These are phyloP conservation scores for Phytophthora kernoviae DNA, from an alignment of 352 stramenopile species.

Conservation along the genomic window DNA sequence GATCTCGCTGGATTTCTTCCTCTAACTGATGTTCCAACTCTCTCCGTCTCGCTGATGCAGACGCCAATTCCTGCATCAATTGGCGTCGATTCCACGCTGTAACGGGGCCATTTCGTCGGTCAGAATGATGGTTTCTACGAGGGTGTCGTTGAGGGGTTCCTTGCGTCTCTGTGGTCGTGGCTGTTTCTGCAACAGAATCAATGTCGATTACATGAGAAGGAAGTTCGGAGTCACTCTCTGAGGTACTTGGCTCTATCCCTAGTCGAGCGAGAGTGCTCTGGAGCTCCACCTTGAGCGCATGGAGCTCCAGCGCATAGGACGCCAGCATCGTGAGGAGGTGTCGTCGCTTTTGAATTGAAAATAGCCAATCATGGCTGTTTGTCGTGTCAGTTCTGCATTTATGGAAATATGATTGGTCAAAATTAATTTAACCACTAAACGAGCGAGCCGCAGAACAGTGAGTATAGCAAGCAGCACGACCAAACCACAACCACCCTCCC, in stretches of 20 bases:
- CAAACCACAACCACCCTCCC: no score
- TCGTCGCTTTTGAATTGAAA: no score
- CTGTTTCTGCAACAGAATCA: conserved; percentile 4
- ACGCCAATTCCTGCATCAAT: conserved; percentile 46
- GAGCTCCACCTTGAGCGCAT: conserved; percentile 66
- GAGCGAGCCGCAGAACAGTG: no score
- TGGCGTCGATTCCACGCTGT: conserved; percentile 31
- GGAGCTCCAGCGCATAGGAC: conserved; percentile 52
- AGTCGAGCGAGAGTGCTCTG: conserved; percentile 52
- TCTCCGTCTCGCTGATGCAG: conserved; percentile 32
- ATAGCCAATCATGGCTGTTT: no score
- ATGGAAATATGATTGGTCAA: no score
- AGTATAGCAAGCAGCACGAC: no score
- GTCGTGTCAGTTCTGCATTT: no score
- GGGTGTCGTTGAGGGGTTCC: conserved; percentile 7
- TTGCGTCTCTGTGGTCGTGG: background rate
- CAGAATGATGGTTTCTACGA: background rate
- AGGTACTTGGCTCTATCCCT: conserved; percentile 9
- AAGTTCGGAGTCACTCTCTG: background rate
- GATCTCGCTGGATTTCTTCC: conserved; percentile 33
- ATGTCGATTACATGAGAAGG: background rate
- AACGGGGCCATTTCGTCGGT: conserved; percentile 5
- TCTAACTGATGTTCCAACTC: conserved; percentile 46
- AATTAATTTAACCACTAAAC: no score
- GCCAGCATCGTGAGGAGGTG: conserved; percentile 22